Evolutionary conservation across 2,329 filamentous ascomycete species (phyloP).

Genomic region (Eutypa lata): DNA sequence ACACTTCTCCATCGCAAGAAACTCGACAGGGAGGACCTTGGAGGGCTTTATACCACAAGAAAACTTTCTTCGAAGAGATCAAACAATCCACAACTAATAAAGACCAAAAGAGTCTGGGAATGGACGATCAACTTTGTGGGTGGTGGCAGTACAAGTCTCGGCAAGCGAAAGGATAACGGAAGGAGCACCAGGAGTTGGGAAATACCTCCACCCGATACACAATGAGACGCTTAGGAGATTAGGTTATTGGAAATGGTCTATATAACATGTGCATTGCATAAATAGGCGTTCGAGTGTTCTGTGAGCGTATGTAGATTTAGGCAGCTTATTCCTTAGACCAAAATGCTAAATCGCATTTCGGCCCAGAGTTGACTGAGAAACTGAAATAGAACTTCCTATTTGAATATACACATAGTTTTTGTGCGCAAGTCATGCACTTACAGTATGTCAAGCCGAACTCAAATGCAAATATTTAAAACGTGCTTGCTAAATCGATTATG

Average conservation of each 20-base stretch:
- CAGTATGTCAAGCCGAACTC: too few relatives aligned
- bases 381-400: too few relatives aligned
- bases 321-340: too few relatives aligned
- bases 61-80: constrained; percentile 39
- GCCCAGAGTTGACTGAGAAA: too few relatives aligned
- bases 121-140: constrained; percentile 74
- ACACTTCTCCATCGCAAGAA: constrained; percentile 61
- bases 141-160: constrained; percentile 23
- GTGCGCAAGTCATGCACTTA: too few relatives aligned
- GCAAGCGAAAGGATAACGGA: constrained; percentile 23
- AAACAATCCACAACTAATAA: constrained; percentile 53
- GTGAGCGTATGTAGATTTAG: too few relatives aligned
- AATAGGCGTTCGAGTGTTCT: neutral
- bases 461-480: too few relatives aligned
- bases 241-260: neutral
- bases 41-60: constrained; percentile 54
- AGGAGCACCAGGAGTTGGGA: constrained; percentile 28
- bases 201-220: constrained; percentile 28
- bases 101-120: constrained; percentile 64
- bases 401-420: too few relatives aligned
- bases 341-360: too few relatives aligned
- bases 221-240: constrained; percentile 11
- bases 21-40: constrained; percentile 47
- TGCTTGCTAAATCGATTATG: too few relatives aligned
- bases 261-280: neutral